Conservation (phyloP, 768 basidiomycete genomes). For the Tricholoma hemisulphureum region DNA sequence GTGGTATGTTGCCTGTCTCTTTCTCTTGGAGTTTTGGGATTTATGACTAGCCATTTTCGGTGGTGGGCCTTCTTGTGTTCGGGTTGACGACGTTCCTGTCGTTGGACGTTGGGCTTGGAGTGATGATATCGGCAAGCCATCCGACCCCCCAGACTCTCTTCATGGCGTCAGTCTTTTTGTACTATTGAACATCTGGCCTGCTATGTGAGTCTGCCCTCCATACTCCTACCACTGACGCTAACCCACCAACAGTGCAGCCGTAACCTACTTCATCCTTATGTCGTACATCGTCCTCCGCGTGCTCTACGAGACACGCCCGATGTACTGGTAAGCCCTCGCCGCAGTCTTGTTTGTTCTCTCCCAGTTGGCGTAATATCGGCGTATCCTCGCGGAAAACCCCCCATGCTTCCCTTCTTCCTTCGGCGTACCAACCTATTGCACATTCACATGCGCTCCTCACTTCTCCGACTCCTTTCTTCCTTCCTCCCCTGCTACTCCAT, state of each 20-base stretch:
- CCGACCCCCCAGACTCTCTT: constrained; percentile 54
- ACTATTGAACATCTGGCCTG: constrained; percentile 75
- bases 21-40: no score
- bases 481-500: no score
- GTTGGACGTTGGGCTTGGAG: constrained; percentile 72
- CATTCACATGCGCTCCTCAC: no score
- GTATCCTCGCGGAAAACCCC: no score
- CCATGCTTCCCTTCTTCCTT: no score
- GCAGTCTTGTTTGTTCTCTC: constrained; percentile 73
- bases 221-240: background rate
- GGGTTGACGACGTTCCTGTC: constrained; percentile 78
- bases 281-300: constrained; percentile 72
- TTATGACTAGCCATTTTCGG: constrained; percentile 54
- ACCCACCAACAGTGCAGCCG: constrained; percentile 25
- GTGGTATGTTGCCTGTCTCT: no score
- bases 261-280: constrained; percentile 76
- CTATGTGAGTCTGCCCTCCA: constrained; percentile 6
- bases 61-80: constrained; percentile 59
- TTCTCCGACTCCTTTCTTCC: no score
- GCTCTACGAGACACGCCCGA: constrained; percentile 77
- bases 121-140: constrained; percentile 60
- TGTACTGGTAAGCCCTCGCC: constrained; percentile 74
- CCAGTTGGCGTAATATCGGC: constrained; percentile 78
- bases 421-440: no score
- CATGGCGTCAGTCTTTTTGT: constrained; percentile 77